Evolutionary conservation across 352 stramenopile species (phyloP).

Genomic region (Pilasporangium apinafurcum): DNA sequence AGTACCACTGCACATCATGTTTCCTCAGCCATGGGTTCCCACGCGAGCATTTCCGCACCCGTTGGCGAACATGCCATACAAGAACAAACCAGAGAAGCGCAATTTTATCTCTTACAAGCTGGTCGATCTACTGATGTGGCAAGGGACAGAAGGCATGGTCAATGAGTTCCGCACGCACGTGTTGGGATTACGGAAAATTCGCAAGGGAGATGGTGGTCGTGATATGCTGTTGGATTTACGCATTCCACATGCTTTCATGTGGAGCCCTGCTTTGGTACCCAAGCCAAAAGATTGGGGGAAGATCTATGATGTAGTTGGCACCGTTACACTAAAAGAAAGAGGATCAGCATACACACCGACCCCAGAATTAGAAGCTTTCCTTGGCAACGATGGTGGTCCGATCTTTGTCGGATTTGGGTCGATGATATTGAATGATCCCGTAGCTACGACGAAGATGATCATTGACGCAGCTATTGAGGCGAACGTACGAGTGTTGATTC

Average conservation of each 20-base stretch:
- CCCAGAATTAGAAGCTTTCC: conserved; percentile 54
- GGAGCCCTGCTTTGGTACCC: conserved; percentile 78
- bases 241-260: conserved; percentile 89
- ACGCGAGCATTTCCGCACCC: conserved; percentile 89
- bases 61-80: conserved; percentile 80
- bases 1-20: conserved; percentile 93
- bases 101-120: conserved; percentile 84
- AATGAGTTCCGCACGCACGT: conserved; percentile 72
- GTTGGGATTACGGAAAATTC: conserved; percentile 54
- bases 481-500: conserved; percentile 82
- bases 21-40: conserved; percentile 86
- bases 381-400: conserved; percentile 51
- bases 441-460: conserved; percentile 75
- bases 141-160: conserved; percentile 64
- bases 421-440: conserved; percentile 87
- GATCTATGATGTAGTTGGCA: conserved; percentile 87
- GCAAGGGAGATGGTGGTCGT: conserved; percentile 47
- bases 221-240: conserved; percentile 53
- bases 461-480: conserved; percentile 60
- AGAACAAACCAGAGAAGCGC: conserved; percentile 39
- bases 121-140: conserved; percentile 81
- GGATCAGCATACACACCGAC: conserved; percentile 42
- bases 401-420: conserved; percentile 94
- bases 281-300: conserved; percentile 87
- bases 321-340: conserved; percentile 45